Percentiles rank a stretch among this genome's conserved stretches.
Conservation (phyloP, 192 early-diverging fungal genomes). For the Coemansia sp. region DNA sequence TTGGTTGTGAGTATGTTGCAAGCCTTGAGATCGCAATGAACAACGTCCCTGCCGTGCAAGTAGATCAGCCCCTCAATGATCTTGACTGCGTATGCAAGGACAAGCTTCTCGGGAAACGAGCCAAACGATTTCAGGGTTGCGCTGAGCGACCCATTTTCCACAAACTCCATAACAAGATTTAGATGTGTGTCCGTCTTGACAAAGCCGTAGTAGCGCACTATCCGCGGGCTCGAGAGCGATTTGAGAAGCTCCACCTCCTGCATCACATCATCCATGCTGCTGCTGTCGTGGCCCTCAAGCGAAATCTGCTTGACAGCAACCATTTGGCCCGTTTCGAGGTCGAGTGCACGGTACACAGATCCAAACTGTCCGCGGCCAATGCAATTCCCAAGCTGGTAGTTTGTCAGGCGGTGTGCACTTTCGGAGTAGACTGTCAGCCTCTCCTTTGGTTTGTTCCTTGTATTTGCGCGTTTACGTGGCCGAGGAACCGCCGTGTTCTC, state of each 20-base stretch:
- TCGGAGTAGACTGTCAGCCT: slow-evolving; percentile 51
- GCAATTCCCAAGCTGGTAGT: slow-evolving; percentile 79
- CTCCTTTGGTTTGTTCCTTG: slow-evolving; percentile 43
- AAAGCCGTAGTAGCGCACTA: slow-evolving; percentile 85
- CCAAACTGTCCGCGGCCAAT: slow-evolving; percentile 92
- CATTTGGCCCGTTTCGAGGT: slow-evolving; percentile 78
- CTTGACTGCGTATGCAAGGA: slow-evolving; percentile 81
- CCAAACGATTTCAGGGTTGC: slow-evolving; percentile 87
- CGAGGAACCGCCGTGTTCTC: slow-evolving; percentile 3
- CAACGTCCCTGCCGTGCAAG: slow-evolving; percentile 83
- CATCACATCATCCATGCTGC: slow-evolving; percentile 78
- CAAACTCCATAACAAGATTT: slow-evolving; percentile 86
- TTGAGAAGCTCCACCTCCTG: slow-evolving; percentile 84
- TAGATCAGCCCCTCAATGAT: slow-evolving; percentile 89
- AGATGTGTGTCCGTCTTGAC: slow-evolving; percentile 68
- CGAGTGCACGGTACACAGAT: slow-evolving; percentile 81
- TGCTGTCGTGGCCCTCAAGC: slow-evolving; percentile 64
- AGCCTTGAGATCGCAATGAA: slow-evolving; percentile 96
- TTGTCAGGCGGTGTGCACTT: slow-evolving; percentile 33
- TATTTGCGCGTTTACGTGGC: slow-evolving; percentile 25
- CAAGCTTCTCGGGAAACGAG: slow-evolving; percentile 84
- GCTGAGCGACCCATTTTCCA: slow-evolving; percentile 91
- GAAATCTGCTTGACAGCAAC: slow-evolving; percentile 86
- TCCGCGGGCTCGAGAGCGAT: slow-evolving; percentile 77
- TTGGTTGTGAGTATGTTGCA: slow-evolving; percentile 98